Percentiles rank a stretch among this genome's conserved stretches.
These are phyloP conservation scores for Rhododendron henanense DNA, from an alignment of 148 eudicot genomes.

Conservation along the genomic window DNA sequence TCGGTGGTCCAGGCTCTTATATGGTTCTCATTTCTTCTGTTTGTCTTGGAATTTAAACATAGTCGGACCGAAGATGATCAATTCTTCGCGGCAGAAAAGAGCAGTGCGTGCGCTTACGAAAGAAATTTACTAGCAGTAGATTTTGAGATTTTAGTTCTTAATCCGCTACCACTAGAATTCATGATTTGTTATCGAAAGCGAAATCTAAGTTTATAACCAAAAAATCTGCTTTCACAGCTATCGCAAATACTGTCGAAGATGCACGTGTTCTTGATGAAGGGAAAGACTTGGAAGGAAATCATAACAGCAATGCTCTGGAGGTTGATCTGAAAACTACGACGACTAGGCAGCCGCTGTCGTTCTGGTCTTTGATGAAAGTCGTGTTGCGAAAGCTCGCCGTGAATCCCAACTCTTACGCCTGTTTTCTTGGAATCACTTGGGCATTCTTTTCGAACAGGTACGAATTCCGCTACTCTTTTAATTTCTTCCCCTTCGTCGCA, in stretches of 20 bases:
- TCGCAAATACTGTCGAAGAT: background rate
- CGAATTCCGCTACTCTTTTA: background rate
- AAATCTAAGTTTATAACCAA: background rate
- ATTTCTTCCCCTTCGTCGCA: background rate
- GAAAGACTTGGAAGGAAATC: slow-evolving; percentile 39
- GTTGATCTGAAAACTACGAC: background rate
- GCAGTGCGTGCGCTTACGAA: background rate
- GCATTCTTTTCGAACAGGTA: slow-evolving; percentile 69
- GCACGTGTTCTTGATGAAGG: background rate
- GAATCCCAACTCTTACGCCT: slow-evolving; percentile 75
- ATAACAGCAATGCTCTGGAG: background rate
- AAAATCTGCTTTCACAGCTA: slow-evolving; percentile 1
- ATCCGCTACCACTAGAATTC: too few relatives aligned
- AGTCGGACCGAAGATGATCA: slow-evolving; percentile 24
- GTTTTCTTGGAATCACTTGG: slow-evolving; percentile 71
- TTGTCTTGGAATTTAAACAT: slow-evolving; percentile 57
- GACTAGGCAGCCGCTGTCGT: slow-evolving; percentile 20
- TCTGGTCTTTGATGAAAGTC: slow-evolving; percentile 48
- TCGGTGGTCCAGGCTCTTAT: slow-evolving; percentile 61
- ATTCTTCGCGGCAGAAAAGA: background rate
- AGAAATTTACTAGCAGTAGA: too few relatives aligned
- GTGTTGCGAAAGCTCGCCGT: slow-evolving; percentile 49
- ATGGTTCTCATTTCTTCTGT: slow-evolving; percentile 56
- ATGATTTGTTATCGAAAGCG: background rate
- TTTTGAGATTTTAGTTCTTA: too few relatives aligned